phyloP scores from a whole-genome alignment of 352 stramenopile species.

The Phytophthora foliorum region DNA sequence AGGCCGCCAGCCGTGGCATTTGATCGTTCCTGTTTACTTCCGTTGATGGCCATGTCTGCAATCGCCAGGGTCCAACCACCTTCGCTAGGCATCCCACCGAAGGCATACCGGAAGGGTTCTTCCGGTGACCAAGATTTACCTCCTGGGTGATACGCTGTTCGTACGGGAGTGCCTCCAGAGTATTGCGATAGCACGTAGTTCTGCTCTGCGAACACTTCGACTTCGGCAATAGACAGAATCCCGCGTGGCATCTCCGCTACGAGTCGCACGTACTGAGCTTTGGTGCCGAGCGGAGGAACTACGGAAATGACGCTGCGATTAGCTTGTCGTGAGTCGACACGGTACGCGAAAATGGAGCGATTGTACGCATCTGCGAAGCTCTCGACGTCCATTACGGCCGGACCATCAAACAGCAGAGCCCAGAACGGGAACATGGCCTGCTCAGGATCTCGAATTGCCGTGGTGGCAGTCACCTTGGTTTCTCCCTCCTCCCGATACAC shows the following conservation, averaged over 20 bases:
- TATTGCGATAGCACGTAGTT: slow-evolving; percentile 72
- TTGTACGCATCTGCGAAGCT: slow-evolving; percentile 61
- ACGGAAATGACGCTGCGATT: slow-evolving; percentile 51
- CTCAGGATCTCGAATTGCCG: slow-evolving; percentile 21
- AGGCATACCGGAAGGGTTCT: slow-evolving; percentile 63
- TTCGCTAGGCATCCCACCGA: slow-evolving; percentile 57
- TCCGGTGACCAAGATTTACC: slow-evolving; percentile 68
- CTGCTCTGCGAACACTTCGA: slow-evolving; percentile 74
- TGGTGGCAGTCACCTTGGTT: slow-evolving; percentile 20
- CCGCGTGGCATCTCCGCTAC: slow-evolving; percentile 50
- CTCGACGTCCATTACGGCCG: slow-evolving; percentile 64
- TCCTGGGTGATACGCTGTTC: slow-evolving; percentile 54
- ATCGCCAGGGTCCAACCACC: slow-evolving; percentile 73
- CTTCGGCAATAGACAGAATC: slow-evolving; percentile 73
- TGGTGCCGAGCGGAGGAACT: slow-evolving; percentile 52
- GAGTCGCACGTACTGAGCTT: slow-evolving; percentile 74
- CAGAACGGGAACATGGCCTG: slow-evolving; percentile 82
- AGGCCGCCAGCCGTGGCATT: slow-evolving; percentile 61
- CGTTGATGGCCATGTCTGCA: slow-evolving; percentile 40
- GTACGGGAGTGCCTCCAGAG: slow-evolving; percentile 58
- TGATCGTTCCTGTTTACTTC: slow-evolving; percentile 1
- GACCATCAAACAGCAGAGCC: slow-evolving; percentile 79
- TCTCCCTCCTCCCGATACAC: slow-evolving; percentile 44
- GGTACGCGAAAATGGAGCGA: slow-evolving; percentile 56
- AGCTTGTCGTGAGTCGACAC: slow-evolving; percentile 36